Base-by-base conservation (phyloP, 2,329 filamentous ascomycete genomes). In the Trichoderma afroharzianum region DNA sequence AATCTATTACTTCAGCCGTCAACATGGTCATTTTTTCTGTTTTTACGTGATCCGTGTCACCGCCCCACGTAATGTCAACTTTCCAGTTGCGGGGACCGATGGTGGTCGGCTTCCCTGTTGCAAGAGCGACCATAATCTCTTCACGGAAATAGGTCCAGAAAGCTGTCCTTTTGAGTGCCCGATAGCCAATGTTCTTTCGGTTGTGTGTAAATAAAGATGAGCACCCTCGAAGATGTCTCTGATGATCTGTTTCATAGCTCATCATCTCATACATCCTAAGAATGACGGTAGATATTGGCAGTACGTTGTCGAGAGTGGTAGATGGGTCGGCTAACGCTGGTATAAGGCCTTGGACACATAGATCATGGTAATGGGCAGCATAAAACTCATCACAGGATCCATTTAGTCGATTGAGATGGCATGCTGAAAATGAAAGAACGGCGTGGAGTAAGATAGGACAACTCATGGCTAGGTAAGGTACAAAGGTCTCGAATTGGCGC, bases 251-350 rank as follows among this genome's bases (percentile, higher is more conserved):
- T 50, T 63, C 61, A 47, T 63, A 30, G 36, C 39, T 63, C 61
- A 63, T 63, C 61, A 63, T 63, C 26, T 63, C 61, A 26, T 63
- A 63, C 61, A 63, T 63, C 30, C 61, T 39, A 24, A 63, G 61
- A 15, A 63, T 30, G 1, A 63, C 61, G 6, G 61, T 63, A 5
- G 61, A 63, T 63, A 63, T 63, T 11, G 61, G 61, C 18, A 63
- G 9, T 12, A 47, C 61, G 6, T 63, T 63, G 18, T 63, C 61
- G n/a, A 63, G 61, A 6, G 61, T 63, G 9, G 61, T 63, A 30
- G 24, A 30, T 15, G 61, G 36, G 12, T 63, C 61, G 11, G 61
- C 61, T 15, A 63, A 47, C 5, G 61, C 61, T 15, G 61, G 61
- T 28, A 63, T 63, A 30, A 63, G 61, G 30, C 61, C 61, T 50